phyloP scores from a whole-genome alignment of 495 filamentous ascomycete genomes.

The Clavariopsis aquatica region DNA sequence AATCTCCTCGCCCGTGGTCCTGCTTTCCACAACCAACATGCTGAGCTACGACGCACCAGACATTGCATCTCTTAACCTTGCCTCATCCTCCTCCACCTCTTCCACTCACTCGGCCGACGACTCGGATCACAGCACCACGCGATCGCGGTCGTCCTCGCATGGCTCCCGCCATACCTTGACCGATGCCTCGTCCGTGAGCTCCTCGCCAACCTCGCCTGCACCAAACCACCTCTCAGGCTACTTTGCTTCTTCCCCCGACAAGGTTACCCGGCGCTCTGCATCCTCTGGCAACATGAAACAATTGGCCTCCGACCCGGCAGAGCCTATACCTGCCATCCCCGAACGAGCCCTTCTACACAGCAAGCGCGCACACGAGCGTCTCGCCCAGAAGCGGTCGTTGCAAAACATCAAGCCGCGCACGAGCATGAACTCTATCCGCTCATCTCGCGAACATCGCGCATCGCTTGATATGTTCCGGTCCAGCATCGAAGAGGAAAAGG shows the following conservation, averaged over 20 bases:
- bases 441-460: conserved; percentile 55
- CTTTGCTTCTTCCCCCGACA: conserved; percentile 56
- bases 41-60: conserved; percentile 91
- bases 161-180: conserved; percentile 67
- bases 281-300: conserved; percentile 46
- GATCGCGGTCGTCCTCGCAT: conserved; percentile 44
- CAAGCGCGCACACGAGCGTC: conserved; percentile 70
- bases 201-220: conserved; percentile 60
- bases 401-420: conserved; percentile 54
- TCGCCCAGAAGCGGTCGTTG: conserved; percentile 67
- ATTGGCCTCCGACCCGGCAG: conserved; percentile 50
- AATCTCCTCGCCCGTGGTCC: conserved; percentile 84
- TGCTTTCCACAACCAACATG: conserved; percentile 94
- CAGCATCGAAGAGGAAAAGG: conserved; percentile 36
- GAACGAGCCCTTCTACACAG: conserved; percentile 79
- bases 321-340: conserved; percentile 54
- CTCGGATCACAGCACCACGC: conserved; percentile 52
- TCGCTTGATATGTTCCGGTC: conserved; percentile 52
- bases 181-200: conserved; percentile 66
- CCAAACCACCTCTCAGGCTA: conserved; percentile 81
- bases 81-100: conserved; percentile 48
- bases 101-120: conserved; percentile 60
- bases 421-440: conserved; percentile 48
- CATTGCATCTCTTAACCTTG: conserved; percentile 50
- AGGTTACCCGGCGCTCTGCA: conserved; percentile 47